Base-by-base conservation (phyloP, 1,284 basidiomycete genomes). In the Cerioporus squamosus region DNA sequence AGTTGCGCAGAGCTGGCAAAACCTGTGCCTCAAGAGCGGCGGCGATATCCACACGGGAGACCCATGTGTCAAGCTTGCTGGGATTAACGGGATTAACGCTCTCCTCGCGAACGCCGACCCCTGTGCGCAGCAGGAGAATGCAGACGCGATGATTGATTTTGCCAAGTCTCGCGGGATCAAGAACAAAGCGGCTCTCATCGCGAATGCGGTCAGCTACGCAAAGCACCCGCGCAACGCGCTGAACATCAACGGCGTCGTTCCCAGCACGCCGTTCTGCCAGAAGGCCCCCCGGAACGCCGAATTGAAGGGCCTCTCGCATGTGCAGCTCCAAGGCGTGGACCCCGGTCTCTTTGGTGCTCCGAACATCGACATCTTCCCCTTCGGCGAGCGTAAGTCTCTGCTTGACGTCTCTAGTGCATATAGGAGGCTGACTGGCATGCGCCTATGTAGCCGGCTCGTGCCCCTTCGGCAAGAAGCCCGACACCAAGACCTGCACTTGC, bases 111-210 rank as follows among this genome's bases (percentile, higher is more conserved):
- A 74, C 42, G 76, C 78, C 3, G 76, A 77, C 61, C 71, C 77
- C n/a, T 81, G 79, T 63, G 79, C 70, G 26, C 79, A 81, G 59
- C 80, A 81, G 65, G 72, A 76, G 56, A 72, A 75, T 48, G 78
- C 79, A 3, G 80, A 82, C 62, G 70, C 68, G 18, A 82, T 82
- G 79, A 75, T 81, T 60, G 72, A 73, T 46, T 81, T 79, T 51
- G 79, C 80, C 24, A 81, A 81, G 59, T 76, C 75, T 8, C n/a
- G 70, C 15, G 76, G 76, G 17, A 69, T 80, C 45, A 68, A 57
- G 10, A 80, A 81, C 70, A 65, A 63, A 46, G 66, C 71, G 2
- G 75, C 70, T 1, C 68, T 81, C 55, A 77, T 81, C 59, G 68
- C 74, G 10, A 74, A 76, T 38, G 79, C 79, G 10, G 60, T 79